phyloP scores from a whole-genome alignment of 139 green algal species.

The Closterium sp. region DNA sequence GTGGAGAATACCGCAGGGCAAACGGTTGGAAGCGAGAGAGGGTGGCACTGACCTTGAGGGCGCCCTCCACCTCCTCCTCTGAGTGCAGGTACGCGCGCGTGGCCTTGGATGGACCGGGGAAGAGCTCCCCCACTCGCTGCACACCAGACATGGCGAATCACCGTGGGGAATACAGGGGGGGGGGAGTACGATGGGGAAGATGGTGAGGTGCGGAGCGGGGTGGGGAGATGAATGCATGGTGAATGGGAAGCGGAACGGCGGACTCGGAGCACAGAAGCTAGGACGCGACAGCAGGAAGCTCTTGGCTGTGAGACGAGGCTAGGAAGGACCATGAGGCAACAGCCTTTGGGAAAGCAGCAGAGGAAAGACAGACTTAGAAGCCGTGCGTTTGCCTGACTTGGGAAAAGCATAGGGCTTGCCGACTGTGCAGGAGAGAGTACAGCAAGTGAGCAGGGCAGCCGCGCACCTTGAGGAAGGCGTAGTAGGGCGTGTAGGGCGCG shows the following conservation, averaged over 20 bases:
- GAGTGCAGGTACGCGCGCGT: conserved; percentile 95
- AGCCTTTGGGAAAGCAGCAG: too few species aligned
- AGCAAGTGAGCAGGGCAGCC: too few species aligned
- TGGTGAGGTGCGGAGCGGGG: neutral
- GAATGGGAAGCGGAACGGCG: neutral
- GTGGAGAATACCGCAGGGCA: too few species aligned
- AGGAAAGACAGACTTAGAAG: too few species aligned
- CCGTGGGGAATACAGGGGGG: too few species aligned
- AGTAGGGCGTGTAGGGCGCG: conserved; percentile 76
- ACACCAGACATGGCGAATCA: too few species aligned
- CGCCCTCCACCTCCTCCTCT: conserved; percentile 89
- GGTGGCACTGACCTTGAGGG: conserved; percentile 63
- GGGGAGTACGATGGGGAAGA: neutral
- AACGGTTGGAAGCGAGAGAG: neutral
- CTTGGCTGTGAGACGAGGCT: too few species aligned
- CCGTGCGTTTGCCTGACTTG: too few species aligned
- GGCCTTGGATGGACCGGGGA: conserved; percentile 90
- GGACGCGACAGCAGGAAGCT: too few species aligned
- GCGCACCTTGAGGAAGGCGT: conserved; percentile 57
- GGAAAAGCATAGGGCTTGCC: too few species aligned
- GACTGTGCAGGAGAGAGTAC: neutral
- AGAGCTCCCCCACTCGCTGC: conserved; percentile 92
- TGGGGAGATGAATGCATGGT: neutral
- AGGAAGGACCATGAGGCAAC: too few species aligned
- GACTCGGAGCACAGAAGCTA: neutral